These are phyloP conservation scores for Cyberlindnera euphorbiiphila DNA, from an alignment of 805 yeast genomes.

Conservation along the genomic window DNA sequence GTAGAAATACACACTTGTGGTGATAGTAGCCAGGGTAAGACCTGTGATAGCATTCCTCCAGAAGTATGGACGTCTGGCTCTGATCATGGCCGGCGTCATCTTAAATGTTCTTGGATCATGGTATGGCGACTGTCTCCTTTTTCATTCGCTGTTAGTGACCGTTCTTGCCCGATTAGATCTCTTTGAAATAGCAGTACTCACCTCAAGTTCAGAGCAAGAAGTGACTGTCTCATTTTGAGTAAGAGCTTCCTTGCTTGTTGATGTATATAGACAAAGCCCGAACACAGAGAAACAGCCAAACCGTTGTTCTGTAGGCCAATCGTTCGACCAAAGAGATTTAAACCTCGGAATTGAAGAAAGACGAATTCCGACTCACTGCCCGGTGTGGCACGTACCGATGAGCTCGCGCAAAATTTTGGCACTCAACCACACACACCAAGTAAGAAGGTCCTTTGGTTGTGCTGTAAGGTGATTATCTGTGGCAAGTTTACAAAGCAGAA, in stretches of 20 bases:
- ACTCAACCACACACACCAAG: too few species aligned
- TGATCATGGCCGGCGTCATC: conserved; percentile 90
- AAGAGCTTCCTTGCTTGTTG: too few species aligned
- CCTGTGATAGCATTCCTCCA: conserved; percentile 69
- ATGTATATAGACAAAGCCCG: too few species aligned
- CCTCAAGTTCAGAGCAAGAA: conserved; percentile 6
- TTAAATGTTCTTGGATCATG: conserved; percentile 68
- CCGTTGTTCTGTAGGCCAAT: too few species aligned
- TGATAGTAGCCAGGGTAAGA: conserved; percentile 53
- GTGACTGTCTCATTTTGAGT: conserved; percentile 14
- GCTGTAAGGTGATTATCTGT: too few species aligned
- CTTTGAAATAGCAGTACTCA: too few species aligned
- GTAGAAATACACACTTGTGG: conserved; percentile 60
- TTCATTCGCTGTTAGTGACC: conserved; percentile 9
- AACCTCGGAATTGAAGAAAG: conserved; percentile 1
- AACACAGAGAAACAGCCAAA: too few species aligned
- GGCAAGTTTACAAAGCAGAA: neutral
- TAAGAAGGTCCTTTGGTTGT: too few species aligned
- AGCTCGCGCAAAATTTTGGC: conserved; percentile 9
- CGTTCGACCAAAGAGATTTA: too few species aligned
- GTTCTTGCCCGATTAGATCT: too few species aligned
- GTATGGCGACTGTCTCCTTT: conserved; percentile 38
- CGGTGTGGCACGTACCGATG: conserved; percentile 13
- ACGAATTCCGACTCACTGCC: conserved; percentile 1
- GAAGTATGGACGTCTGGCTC: conserved; percentile 87